phyloP scores from a whole-genome alignment of 1,139 yeast species.

The Hansenula sp. region DNA sequence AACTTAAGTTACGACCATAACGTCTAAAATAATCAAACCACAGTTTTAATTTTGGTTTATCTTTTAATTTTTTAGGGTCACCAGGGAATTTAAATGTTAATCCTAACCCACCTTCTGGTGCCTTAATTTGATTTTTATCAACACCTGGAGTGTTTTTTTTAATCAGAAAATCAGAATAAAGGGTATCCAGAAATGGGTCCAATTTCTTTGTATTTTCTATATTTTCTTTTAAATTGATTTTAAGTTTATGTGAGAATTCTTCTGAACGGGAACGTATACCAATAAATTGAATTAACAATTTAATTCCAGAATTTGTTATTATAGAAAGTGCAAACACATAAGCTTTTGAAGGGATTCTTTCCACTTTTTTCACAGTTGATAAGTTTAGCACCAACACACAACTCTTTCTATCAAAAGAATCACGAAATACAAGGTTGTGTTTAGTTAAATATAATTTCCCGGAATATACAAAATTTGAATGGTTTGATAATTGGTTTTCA shows the following conservation, averaged over 20 bases:
- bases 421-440: slow-evolving; percentile 71
- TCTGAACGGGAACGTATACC: slow-evolving; percentile 81
- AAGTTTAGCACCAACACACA: slow-evolving; percentile 72
- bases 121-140: slow-evolving; percentile 36
- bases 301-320: slow-evolving; percentile 62
- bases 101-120: slow-evolving; percentile 86
- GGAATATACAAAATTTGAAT: slow-evolving; percentile 33
- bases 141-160: slow-evolving; percentile 49
- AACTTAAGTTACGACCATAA: slow-evolving; percentile 79
- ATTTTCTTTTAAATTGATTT: slow-evolving; percentile 59
- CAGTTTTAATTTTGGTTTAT: slow-evolving; percentile 79
- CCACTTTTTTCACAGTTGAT: slow-evolving; percentile 79
- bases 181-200: slow-evolving; percentile 61
- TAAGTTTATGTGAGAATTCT: slow-evolving; percentile 66
- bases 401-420: slow-evolving; percentile 61
- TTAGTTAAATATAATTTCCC: slow-evolving; percentile 70
- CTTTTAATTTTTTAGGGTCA: slow-evolving; percentile 69
- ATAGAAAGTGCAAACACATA: slow-evolving; percentile 79
- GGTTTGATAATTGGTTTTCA: slow-evolving; percentile 23
- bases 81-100: slow-evolving; percentile 85
- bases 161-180: slow-evolving; percentile 82
- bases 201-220: slow-evolving; percentile 57
- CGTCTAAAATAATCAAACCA: slow-evolving; percentile 89
- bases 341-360: slow-evolving; percentile 71
- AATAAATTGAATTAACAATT: slow-evolving; percentile 64